phyloP scores from a whole-genome alignment of 768 basidiomycete genomes.

The Punctularia strigosozonata region DNA sequence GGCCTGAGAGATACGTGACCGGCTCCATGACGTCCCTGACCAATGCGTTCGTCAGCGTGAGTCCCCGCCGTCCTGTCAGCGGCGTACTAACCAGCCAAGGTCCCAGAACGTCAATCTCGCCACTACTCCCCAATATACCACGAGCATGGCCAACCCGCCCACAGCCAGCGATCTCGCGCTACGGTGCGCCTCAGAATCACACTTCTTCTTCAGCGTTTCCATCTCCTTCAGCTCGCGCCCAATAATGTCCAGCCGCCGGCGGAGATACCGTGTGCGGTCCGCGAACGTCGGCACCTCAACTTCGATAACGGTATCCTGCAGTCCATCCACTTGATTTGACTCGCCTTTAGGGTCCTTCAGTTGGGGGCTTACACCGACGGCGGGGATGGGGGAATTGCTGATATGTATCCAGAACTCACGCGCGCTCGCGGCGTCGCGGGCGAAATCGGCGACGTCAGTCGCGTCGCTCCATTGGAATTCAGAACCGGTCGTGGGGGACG shows the following conservation, averaged over 20 bases:
- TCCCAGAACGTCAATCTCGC: constrained; percentile 59
- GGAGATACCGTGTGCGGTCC: constrained; percentile 47
- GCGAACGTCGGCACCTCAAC: constrained; percentile 54
- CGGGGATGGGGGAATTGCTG: background rate
- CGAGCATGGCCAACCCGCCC: constrained; percentile 44
- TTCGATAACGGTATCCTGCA: constrained; percentile 21
- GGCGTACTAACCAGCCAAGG: constrained; percentile 37
- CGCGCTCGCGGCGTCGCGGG: constrained; percentile 45
- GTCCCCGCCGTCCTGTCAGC: too few relatives aligned
- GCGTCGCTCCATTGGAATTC: constrained; percentile 49
- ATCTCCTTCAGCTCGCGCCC: constrained; percentile 33
- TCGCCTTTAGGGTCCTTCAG: background rate
- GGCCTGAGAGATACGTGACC: constrained; percentile 51
- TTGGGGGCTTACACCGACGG: background rate
- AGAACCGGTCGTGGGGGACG: constrained; percentile 16
- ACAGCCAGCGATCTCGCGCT: constrained; percentile 47
- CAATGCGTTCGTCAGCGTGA: constrained; percentile 4
- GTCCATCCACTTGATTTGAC: constrained; percentile 5
- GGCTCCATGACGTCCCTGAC: constrained; percentile 59
- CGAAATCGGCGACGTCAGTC: constrained; percentile 56
- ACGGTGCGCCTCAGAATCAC: constrained; percentile 43
- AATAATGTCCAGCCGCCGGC: constrained; percentile 31
- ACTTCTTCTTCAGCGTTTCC: constrained; percentile 41
- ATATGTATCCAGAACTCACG: constrained; percentile 41
- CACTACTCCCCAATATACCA: constrained; percentile 54